Base-by-base conservation (phyloP, 2,329 filamentous ascomycete species). In the Alternaria sp. region DNA sequence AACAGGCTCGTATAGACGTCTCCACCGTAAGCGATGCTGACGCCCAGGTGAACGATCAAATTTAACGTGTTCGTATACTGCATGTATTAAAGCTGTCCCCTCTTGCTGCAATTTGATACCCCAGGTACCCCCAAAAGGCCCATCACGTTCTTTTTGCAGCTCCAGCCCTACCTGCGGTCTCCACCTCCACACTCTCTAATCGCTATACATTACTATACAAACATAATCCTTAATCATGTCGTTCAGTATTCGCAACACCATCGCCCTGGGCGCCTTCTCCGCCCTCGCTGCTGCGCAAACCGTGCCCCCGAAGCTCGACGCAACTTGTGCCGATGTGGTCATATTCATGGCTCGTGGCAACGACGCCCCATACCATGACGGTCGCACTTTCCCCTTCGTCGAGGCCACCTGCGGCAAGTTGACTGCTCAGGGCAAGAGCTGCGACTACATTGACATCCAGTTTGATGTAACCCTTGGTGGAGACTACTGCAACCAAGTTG, bases 231-330 rank as follows among this genome's bases (percentile, higher is more conserved):
- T 67, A 67, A 74, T 69, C 63, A 71, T 72, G 66, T 71, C 68
- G 50, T 67, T 67, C 56, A 70, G 60, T 58, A 62, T 65, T n/a
- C 67, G 70, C 61, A 71, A 65, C 63, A 60, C 63, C 26, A 60
- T 73, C 43, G 58, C 60, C 41, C 54, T 68, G 45, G 67, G 65
- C 65, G 66, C 69, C 45, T 51, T 74, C 54, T 63, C 71, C 26
- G 65, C 66, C 41, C 56, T 61, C 9, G 46, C 45, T 15, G 53
- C 53, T 7, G 59, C 59, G 30, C 53, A 61, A 18, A 78, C 72
- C 51, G 77, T 80, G 69, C 45, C 65, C 44, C 69, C 70, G 47
- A 72, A 72, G 64, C 64, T 66, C 60, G 63, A 68, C 49, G 70
- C 70, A 28, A 28, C 58, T 49, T 72, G 70, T 43, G 58, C 60